Evolutionary conservation across 306 rosid species (phyloP).

Genomic region (Alnus glutinosa): DNA sequence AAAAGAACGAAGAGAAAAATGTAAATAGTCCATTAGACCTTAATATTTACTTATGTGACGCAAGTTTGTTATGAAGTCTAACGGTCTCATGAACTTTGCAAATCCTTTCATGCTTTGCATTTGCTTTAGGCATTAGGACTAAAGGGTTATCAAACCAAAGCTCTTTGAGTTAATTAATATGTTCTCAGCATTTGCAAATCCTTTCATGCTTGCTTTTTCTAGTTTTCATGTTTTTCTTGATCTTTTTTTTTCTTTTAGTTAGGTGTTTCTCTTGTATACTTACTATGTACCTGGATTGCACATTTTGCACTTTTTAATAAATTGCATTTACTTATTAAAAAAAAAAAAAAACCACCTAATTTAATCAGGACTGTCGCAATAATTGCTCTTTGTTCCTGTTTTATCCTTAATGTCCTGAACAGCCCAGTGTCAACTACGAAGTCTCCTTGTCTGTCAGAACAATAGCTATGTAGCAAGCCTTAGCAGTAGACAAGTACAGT

Average conservation of each 20-base stretch:
- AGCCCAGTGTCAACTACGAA: slow-evolving; percentile 14
- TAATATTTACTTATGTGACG: neutral
- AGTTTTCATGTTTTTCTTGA: too few relatives aligned
- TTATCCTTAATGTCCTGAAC: slow-evolving; percentile 6
- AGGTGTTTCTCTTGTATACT: too few relatives aligned
- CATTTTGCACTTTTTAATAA: too few relatives aligned
- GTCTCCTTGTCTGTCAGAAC: neutral
- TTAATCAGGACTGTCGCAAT: slow-evolving; percentile 8
- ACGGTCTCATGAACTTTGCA: slow-evolving; percentile 2
- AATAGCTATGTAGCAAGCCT: neutral
- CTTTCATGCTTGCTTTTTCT: too few relatives aligned
- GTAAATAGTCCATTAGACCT: slow-evolving; percentile 8
- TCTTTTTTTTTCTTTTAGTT: too few relatives aligned
- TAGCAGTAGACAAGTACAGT: neutral
- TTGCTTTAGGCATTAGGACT: neutral
- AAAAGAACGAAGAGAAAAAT: neutral
- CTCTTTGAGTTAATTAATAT: neutral
- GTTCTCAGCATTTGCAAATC: neutral
- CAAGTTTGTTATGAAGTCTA: neutral
- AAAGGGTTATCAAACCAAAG: neutral
- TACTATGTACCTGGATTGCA: too few relatives aligned
- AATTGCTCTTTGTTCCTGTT: slow-evolving; percentile 2
- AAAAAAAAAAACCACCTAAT: neutral
- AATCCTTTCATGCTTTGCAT: slow-evolving; percentile 3
- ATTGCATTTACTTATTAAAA: too few relatives aligned